Percentiles rank a stretch among this genome's conserved stretches.
phyloP scores from a whole-genome alignment of 306 rosid species.

The Dryas alaskensis region DNA sequence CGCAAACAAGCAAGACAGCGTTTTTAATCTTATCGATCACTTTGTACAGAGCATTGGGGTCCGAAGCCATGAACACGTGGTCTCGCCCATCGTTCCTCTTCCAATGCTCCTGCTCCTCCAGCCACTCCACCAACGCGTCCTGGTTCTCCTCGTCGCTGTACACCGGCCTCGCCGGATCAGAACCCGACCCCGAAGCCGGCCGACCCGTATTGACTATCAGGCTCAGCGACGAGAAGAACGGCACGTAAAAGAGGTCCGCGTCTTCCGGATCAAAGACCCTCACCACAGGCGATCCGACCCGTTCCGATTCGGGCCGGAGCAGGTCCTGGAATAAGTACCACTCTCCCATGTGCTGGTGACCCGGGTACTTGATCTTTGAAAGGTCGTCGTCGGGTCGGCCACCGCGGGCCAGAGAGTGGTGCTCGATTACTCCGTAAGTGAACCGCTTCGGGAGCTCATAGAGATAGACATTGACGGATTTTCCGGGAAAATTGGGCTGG shows the following conservation, averaged over 20 bases:
- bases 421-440: conserved; percentile 64
- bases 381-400: conserved; percentile 27
- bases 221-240: conserved; percentile 80
- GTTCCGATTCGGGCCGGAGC: conserved; percentile 45
- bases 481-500: background rate
- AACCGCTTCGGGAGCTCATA: conserved; percentile 68
- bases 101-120: conserved; percentile 81
- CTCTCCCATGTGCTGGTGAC: conserved; percentile 96
- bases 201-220: conserved; percentile 60
- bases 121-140: conserved; percentile 75
- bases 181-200: conserved; percentile 34
- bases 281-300: conserved; percentile 49
- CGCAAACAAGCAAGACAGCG: conserved; percentile 65
- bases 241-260: conserved; percentile 81
- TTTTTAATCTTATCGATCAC: conserved; percentile 63
- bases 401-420: conserved; percentile 77
- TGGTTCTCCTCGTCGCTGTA: conserved; percentile 88
- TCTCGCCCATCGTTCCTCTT: conserved; percentile 71
- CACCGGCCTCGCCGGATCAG: conserved; percentile 12
- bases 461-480: conserved; percentile 46
- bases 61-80: conserved; percentile 85
- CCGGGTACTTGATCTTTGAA: conserved; percentile 62
- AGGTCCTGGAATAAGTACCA: conserved; percentile 81
- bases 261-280: conserved; percentile 77
- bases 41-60: conserved; percentile 78